A percentile compares a stretch with the other conserved stretches of the same genome.
Conservation (phyloP, 495 filamentous ascomycete genomes). For the Aspergillus heteromorphus region DNA sequence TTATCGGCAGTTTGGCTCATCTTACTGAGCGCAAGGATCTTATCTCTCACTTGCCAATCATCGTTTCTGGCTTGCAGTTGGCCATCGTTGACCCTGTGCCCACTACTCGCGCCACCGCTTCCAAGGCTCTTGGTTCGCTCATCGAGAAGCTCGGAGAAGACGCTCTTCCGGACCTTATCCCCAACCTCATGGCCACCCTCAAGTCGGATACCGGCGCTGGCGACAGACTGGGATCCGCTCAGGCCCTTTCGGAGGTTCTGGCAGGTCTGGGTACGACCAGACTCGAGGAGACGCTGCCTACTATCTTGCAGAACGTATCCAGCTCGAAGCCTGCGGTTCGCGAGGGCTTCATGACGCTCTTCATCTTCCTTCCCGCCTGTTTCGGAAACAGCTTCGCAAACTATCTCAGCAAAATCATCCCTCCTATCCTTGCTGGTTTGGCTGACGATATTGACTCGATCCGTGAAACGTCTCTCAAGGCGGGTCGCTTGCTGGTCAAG, state of each 20-base stretch:
- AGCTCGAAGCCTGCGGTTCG: conserved; percentile 86
- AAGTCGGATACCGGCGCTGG: conserved; percentile 96
- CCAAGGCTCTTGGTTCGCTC: conserved; percentile 88
- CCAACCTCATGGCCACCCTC: conserved; percentile 92
- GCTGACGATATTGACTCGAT: conserved; percentile 95
- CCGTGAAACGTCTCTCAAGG: conserved; percentile 85
- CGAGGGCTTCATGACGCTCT: conserved; percentile 98
- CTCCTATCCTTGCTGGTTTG: conserved; percentile 88
- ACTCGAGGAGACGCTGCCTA: conserved; percentile 92
- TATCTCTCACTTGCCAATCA: conserved; percentile 81
- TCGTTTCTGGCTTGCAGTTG: conserved; percentile 82
- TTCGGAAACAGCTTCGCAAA: conserved; percentile 98
- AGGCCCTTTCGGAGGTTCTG: conserved; percentile 94
- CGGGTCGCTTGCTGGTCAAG: conserved; percentile 91
- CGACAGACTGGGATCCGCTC: conserved; percentile 90
- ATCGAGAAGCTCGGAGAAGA: conserved; percentile 98
- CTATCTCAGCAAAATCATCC: conserved; percentile 93
- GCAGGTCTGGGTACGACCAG: conserved; percentile 88
- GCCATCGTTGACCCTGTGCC: conserved; percentile 95
- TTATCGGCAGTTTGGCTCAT: conserved; percentile 95
- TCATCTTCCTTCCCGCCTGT: conserved; percentile 97
- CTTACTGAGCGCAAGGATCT: conserved; percentile 95
- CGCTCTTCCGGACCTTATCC: conserved; percentile 92
- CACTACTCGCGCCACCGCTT: conserved; percentile 92
- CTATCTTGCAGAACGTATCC: conserved; percentile 91